phyloP scores from a whole-genome alignment of 1,139 yeast species.

The Pichia sp. region DNA sequence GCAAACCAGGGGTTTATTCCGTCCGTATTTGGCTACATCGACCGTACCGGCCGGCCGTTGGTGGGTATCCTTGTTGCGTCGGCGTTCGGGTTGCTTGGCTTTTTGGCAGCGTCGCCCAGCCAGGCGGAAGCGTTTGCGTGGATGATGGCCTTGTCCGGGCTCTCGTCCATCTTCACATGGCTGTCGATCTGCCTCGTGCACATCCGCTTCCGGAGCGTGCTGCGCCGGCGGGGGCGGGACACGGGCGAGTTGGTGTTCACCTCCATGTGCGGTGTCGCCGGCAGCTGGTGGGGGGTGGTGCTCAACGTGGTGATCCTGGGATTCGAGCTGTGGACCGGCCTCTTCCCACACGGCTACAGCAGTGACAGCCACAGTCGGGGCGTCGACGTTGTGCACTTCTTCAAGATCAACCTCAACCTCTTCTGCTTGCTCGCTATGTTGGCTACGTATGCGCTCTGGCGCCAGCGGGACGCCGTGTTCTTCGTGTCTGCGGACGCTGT shows the following conservation, averaged over 20 bases:
- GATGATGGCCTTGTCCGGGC: slow-evolving; percentile 80
- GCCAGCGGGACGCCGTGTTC: slow-evolving; percentile 31
- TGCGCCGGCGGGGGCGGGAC: slow-evolving; percentile 55
- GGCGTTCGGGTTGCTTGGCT: slow-evolving; percentile 60
- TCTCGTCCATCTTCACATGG: slow-evolving; percentile 85
- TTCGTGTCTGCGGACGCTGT: slow-evolving; percentile 36
- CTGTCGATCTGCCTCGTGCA: slow-evolving; percentile 67
- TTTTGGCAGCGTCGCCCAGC: slow-evolving; percentile 56
- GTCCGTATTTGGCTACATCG: slow-evolving; percentile 61
- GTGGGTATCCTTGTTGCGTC: slow-evolving; percentile 54
- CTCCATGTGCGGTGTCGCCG: slow-evolving; percentile 61
- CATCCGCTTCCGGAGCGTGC: slow-evolving; percentile 70
- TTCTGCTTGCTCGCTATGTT: slow-evolving; percentile 46
- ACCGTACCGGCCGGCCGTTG: slow-evolving; percentile 65
- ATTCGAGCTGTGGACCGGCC: slow-evolving; percentile 66
- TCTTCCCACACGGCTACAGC: slow-evolving; percentile 43
- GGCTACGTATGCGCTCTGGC: slow-evolving; percentile 43
- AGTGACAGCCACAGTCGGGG: slow-evolving; percentile 18
- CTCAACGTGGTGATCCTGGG: slow-evolving; percentile 58
- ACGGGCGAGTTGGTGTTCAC: slow-evolving; percentile 62
- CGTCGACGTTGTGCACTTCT: slow-evolving; percentile 36
- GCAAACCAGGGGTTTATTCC: slow-evolving; percentile 83
- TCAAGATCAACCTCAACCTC: slow-evolving; percentile 53
- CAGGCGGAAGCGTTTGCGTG: slow-evolving; percentile 63
- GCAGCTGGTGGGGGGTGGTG: slow-evolving; percentile 59